phyloP scores from a whole-genome alignment of 495 filamentous ascomycete species.

The Penicillium cataractarum region DNA sequence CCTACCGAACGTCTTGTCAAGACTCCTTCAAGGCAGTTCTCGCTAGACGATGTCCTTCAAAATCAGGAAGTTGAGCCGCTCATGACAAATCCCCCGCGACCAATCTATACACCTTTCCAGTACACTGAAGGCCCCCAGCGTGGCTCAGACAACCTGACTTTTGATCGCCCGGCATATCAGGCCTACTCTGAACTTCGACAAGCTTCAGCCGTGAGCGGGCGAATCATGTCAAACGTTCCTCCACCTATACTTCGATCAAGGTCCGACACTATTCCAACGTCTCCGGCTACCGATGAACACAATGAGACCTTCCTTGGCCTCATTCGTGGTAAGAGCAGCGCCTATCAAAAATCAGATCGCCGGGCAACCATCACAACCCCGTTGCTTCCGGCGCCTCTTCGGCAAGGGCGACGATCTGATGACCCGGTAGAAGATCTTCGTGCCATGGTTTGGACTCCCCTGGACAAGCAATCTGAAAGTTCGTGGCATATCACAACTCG shows the following conservation, averaged over 20 bases:
- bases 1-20: conserved; percentile 17
- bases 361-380: conserved; percentile 31
- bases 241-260: conserved; percentile 17
- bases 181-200: conserved; percentile 51
- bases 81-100: conserved; percentile 44
- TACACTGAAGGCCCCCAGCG: conserved; percentile 53
- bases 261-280: conserved; percentile 21
- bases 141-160: conserved; percentile 44
- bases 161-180: conserved; percentile 49
- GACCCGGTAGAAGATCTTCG: conserved; percentile 40
- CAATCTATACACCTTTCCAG: conserved; percentile 51
- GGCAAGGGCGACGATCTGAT: conserved; percentile 26
- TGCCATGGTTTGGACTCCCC: conserved; percentile 38
- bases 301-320: conserved; percentile 52
- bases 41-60: conserved; percentile 23
- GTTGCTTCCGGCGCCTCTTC: conserved; percentile 36
- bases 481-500: conserved; percentile 40
- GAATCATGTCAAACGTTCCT: conserved; percentile 45
- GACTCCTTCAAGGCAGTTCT: conserved; percentile 32
- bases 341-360: conserved; percentile 32
- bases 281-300: conserved; percentile 28
- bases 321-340: conserved; percentile 50
- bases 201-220: conserved; percentile 46
- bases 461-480: conserved; percentile 40
- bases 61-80: conserved; percentile 37